phyloP scores from a whole-genome alignment of 2,329 filamentous ascomycete species.

The Didymella glomerata region DNA sequence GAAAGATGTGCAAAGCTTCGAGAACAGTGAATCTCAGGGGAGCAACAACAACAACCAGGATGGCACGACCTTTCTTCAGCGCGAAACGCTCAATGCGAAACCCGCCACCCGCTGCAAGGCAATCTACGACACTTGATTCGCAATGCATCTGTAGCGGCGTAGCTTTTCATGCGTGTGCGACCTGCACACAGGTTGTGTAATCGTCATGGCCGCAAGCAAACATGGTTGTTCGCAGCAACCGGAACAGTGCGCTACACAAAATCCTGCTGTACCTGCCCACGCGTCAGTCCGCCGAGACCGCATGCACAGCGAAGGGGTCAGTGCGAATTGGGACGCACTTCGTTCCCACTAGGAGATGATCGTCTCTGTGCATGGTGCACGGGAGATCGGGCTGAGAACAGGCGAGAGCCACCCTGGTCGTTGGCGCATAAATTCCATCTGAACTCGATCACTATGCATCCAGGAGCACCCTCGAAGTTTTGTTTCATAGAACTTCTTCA shows the following conservation, averaged over 20 bases:
- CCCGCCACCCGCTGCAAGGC: constrained; percentile 15
- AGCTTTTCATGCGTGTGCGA: constrained; percentile 8
- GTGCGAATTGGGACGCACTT: constrained; percentile 14
- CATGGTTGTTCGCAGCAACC: constrained; percentile 17
- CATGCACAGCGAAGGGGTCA: constrained; percentile 27
- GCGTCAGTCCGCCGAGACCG: constrained; percentile 16
- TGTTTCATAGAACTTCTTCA: constrained; percentile 22
- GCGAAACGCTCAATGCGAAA: constrained; percentile 25
- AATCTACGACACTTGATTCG: constrained; percentile 17
- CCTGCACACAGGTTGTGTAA: constrained; percentile 12
- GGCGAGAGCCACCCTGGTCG: constrained; percentile 14
- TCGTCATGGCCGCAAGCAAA: constrained; percentile 17
- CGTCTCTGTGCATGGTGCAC: constrained; percentile 19
- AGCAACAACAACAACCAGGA: constrained; percentile 14
- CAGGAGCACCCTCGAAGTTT: constrained; percentile 25
- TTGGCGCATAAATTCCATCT: constrained; percentile 26
- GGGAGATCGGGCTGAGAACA: constrained; percentile 19
- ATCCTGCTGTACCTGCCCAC: constrained; percentile 7
- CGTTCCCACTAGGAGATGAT: constrained; percentile 28
- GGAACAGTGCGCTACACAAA: constrained; percentile 7
- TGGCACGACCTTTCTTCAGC: constrained; percentile 20
- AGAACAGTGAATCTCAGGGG: constrained; percentile 22
- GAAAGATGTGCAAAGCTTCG: constrained; percentile 13
- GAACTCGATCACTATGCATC: constrained; percentile 6
- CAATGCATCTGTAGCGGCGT: constrained; percentile 15